Evolutionary conservation across 768 basidiomycete species (phyloP).

Genomic region (Boletus rubescentipes): DNA sequence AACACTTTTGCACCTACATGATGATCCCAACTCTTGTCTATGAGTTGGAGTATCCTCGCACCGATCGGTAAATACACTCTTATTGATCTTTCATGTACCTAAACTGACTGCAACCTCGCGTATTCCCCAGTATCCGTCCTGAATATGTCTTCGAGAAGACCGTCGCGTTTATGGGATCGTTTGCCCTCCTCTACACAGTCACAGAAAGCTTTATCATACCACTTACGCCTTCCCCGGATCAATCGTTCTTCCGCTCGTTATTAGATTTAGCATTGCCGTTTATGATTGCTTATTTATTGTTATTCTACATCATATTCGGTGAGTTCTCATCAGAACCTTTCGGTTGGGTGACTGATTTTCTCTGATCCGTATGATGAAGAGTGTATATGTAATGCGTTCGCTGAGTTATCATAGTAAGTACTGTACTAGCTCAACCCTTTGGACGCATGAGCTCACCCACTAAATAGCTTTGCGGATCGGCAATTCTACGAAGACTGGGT

Average conservation of each 20-base stretch:
- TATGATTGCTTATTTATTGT: slow-evolving; percentile 86
- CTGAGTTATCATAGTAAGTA: slow-evolving; percentile 83
- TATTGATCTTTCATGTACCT: neutral
- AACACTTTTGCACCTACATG: slow-evolving; percentile 83
- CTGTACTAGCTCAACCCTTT: neutral
- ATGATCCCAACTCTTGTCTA: slow-evolving; percentile 92
- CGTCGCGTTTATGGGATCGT: slow-evolving; percentile 92
- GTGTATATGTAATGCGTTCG: slow-evolving; percentile 95
- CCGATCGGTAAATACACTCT: slow-evolving; percentile 57
- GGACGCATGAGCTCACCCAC: neutral
- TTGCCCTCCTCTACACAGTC: slow-evolving; percentile 88
- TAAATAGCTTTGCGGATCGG: slow-evolving; percentile 85
- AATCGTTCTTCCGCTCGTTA: slow-evolving; percentile 72
- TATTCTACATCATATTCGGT: slow-evolving; percentile 88
- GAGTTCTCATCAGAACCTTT: slow-evolving; percentile 1
- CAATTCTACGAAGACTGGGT: slow-evolving; percentile 99
- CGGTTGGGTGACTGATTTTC: neutral
- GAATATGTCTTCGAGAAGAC: slow-evolving; percentile 55
- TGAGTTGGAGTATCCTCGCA: slow-evolving; percentile 94
- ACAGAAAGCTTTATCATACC: slow-evolving; percentile 95
- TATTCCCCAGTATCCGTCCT: slow-evolving; percentile 41
- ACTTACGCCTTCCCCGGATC: slow-evolving; percentile 62
- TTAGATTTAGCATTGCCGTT: slow-evolving; percentile 90
- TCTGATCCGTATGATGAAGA: slow-evolving; percentile 43
- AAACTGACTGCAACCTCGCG: neutral